A percentile compares a stretch with the other conserved stretches of the same genome.
Evolutionary conservation across 208 protist genomes (phyloP).

Genomic region (Naegleria lovaniensis): DNA sequence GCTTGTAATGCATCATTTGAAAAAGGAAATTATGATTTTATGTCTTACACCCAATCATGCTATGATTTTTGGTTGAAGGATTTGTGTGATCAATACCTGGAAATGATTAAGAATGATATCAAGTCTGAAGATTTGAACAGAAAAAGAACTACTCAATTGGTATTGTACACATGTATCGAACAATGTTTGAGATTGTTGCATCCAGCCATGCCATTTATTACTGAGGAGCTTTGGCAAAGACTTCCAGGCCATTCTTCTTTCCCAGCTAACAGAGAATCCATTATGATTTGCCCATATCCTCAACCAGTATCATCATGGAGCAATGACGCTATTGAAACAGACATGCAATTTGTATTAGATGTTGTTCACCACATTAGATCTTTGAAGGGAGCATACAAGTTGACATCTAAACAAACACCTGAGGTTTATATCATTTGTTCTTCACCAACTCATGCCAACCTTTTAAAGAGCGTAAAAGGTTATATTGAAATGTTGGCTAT

Average conservation of each 20-base stretch:
- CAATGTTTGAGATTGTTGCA: slow-evolving; percentile 87
- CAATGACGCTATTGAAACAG: slow-evolving; percentile 45
- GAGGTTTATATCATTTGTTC: slow-evolving; percentile 64
- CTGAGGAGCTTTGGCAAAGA: slow-evolving; percentile 97
- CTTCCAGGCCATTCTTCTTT: slow-evolving; percentile 65
- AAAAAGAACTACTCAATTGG: slow-evolving; percentile 69
- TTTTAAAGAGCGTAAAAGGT: slow-evolving; percentile 52
- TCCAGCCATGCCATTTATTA: slow-evolving; percentile 99
- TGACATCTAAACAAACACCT: slow-evolving; percentile 77
- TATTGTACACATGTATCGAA: slow-evolving; percentile 82
- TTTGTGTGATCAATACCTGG: slow-evolving; percentile 93
- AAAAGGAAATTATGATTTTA: slow-evolving; percentile 80
- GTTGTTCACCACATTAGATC: slow-evolving; percentile 72
- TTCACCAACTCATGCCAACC: slow-evolving; percentile 45
- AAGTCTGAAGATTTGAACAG: background rate
- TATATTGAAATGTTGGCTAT: slow-evolving; percentile 69
- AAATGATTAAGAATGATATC: slow-evolving; percentile 30
- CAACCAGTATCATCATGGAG: background rate
- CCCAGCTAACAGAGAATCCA: slow-evolving; percentile 46
- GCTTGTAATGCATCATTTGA: slow-evolving; percentile 61
- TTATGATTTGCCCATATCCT: slow-evolving; percentile 79
- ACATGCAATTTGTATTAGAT: slow-evolving; percentile 73
- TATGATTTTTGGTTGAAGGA: slow-evolving; percentile 96
- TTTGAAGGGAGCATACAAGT: slow-evolving; percentile 70
- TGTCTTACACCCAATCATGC: slow-evolving; percentile 69